These are phyloP conservation scores for Cylindrodendrum hubeiense DNA, from an alignment of 2,329 filamentous ascomycete genomes.

Conservation along the genomic window DNA sequence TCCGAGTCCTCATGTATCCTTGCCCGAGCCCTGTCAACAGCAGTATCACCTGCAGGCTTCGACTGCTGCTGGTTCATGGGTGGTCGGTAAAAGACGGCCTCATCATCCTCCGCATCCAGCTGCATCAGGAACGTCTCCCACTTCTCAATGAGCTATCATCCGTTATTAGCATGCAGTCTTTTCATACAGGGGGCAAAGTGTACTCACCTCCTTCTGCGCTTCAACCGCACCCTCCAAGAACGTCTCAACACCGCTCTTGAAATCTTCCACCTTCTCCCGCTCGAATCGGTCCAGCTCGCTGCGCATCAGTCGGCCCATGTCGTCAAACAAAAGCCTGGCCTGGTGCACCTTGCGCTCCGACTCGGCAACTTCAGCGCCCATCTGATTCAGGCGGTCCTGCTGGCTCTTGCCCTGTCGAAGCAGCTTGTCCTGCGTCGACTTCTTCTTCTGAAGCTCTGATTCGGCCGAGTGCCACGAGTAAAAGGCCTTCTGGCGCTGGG, in stretches of 20 bases:
- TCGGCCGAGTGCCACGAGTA: slow-evolving; percentile 95
- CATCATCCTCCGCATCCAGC: slow-evolving; percentile 92
- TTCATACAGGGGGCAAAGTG: background rate
- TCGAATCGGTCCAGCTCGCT: slow-evolving; percentile 94
- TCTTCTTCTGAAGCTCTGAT: slow-evolving; percentile 90
- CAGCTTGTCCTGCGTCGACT: slow-evolving; percentile 92
- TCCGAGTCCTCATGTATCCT: slow-evolving; percentile 72
- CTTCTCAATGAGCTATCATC: slow-evolving; percentile 76
- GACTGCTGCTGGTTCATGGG: slow-evolving; percentile 66
- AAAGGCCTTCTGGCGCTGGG: slow-evolving; percentile 93
- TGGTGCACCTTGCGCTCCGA: slow-evolving; percentile 94
- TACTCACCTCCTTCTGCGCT: slow-evolving; percentile 93
- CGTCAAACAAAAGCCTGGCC: slow-evolving; percentile 89
- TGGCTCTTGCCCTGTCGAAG: slow-evolving; percentile 94
- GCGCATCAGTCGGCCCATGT: slow-evolving; percentile 96
- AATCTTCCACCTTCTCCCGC: slow-evolving; percentile 97
- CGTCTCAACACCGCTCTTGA: slow-evolving; percentile 97
- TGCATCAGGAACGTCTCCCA: slow-evolving; percentile 99
- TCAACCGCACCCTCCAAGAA: slow-evolving; percentile 97
- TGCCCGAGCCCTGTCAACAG: slow-evolving; percentile 69
- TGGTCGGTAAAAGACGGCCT: slow-evolving; percentile 73
- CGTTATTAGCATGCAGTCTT: slow-evolving; percentile 38
- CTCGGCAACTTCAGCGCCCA: slow-evolving; percentile 93
- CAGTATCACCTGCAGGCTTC: slow-evolving; percentile 68
- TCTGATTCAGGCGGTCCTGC: slow-evolving; percentile 93